A percentile compares a stretch with the other conserved stretches of the same genome.
phyloP scores from a whole-genome alignment of 2,329 filamentous ascomycete genomes.

The Bipolaris gigantea region DNA sequence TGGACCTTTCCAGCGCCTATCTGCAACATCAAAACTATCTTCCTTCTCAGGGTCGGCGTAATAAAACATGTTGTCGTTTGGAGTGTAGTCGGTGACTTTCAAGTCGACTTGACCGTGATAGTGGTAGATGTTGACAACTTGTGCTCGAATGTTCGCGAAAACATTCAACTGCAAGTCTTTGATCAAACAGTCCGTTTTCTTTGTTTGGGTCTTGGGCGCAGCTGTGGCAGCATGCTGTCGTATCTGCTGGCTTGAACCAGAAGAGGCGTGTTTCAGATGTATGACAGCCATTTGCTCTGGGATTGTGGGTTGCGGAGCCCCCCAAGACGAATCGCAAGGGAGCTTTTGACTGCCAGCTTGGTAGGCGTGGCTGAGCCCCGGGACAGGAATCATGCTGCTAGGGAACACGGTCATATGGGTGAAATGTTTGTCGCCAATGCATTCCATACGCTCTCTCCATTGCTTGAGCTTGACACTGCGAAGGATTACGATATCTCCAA shows the following conservation, averaged over 20 bases:
- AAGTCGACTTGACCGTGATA: conserved; percentile 32
- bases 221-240: conserved; percentile 17
- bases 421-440: not conserved
- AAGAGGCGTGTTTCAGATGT: conserved; percentile 26
- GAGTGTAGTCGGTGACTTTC: conserved; percentile 32
- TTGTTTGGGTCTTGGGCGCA: conserved; percentile 4
- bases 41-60: conserved; percentile 48
- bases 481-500: conserved; percentile 68
- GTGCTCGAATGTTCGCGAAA: conserved; percentile 71
- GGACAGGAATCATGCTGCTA: conserved; percentile 20
- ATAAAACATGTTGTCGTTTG: conserved; percentile 64
- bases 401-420: conserved; percentile 23
- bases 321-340: conserved; percentile 5
- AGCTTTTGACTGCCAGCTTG: conserved; percentile 22
- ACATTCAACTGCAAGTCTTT: conserved; percentile 59
- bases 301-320: conserved; percentile 7
- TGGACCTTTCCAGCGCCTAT: conserved; percentile 69
- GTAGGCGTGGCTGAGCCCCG: conserved; percentile 23
- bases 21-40: conserved; percentile 22
- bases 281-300: conserved; percentile 33
- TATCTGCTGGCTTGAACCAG: conserved; percentile 14
- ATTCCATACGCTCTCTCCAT: conserved; percentile 24
- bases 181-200: conserved; percentile 56
- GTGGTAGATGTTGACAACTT: conserved; percentile 64
- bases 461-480: conserved; percentile 38